Conservation (phyloP, 164 flowering plant genomes). For the Taxillus chinensis region DNA sequence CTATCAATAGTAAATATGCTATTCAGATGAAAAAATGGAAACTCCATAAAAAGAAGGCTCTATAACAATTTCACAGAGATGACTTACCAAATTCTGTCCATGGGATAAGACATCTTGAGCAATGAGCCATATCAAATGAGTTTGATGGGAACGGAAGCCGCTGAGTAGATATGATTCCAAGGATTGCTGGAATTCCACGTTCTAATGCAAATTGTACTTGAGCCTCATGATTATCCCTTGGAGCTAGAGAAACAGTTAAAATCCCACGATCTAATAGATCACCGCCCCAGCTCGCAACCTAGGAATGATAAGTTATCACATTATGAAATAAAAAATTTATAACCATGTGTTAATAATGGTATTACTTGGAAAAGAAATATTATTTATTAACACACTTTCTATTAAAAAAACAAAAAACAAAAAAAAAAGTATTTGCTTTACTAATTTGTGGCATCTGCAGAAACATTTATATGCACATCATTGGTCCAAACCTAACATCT, state of each 20-base stretch:
- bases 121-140: constrained; percentile 99
- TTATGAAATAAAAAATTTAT: not conserved
- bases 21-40: too few species aligned
- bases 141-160: constrained; percentile 94
- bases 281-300: constrained; percentile 99
- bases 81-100: constrained; percentile 95
- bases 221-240: constrained; percentile 98
- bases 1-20: too few species aligned
- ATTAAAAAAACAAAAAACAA: too few species aligned
- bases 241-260: constrained; percentile 89
- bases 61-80: constrained; percentile 3
- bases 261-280: constrained; percentile 88
- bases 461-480: too few species aligned
- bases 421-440: too few species aligned
- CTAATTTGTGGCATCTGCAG: too few species aligned
- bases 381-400: too few species aligned
- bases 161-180: constrained; percentile 93
- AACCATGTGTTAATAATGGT: too few species aligned
- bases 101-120: constrained; percentile 98
- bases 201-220: constrained; percentile 98
- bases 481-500: too few species aligned
- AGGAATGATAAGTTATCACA: not conserved
- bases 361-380: too few species aligned
- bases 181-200: constrained; percentile 97
- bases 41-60: not conserved